Evolutionary conservation across 352 stramenopile species (phyloP), one percentile per base, ranked within the genome.

Genomic region (Phytophthora crassamura): DNA sequence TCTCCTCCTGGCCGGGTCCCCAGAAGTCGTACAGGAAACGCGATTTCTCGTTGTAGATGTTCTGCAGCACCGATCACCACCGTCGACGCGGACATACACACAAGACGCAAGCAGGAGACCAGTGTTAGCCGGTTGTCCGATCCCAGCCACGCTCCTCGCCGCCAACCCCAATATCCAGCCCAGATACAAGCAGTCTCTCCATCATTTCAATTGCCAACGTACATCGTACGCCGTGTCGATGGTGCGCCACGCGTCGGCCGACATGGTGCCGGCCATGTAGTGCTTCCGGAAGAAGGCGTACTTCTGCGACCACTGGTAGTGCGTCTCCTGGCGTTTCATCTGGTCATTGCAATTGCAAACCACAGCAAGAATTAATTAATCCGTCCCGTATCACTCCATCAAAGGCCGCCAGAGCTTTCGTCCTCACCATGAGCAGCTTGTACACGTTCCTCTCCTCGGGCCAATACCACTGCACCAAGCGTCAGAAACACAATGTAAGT

Each of bases 181-280:
- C 10, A 28, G 22, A 2, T 28, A 28, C 22, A 28, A 28, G 22
- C 22, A 28, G 22, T 4, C 22, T 28, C 22, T 28, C 22, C 22
- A 28, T 28, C 22, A 28, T 28, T 28, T 28, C 4, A 28, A 28
- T 28, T 4, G n/a, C 33, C 47, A 25, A 68, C 69, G 64, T 73
- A 91, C 83, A 49, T 91, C 81, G 40, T 91, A 92, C 32, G 83
- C 81, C 10, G 59, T 40, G 59, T 92, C 83, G 22, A 92, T 77
- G 25, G 61, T 51, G 4, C 51, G 40, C 83, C 83, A 92, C 12
- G 78, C 64, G 41, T 87, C 60, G 7, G 42, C 48, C n/a, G 74
- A 74, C 68, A 92, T 86, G 40, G 82, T 56, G 28, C 83, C 79
- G 5, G 61, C 70, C 43, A 72, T 58, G 64, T 75, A 88, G 22